Base-by-base conservation (phyloP, 2,329 filamentous ascomycete genomes). In the Fonsecaea monophora region DNA sequence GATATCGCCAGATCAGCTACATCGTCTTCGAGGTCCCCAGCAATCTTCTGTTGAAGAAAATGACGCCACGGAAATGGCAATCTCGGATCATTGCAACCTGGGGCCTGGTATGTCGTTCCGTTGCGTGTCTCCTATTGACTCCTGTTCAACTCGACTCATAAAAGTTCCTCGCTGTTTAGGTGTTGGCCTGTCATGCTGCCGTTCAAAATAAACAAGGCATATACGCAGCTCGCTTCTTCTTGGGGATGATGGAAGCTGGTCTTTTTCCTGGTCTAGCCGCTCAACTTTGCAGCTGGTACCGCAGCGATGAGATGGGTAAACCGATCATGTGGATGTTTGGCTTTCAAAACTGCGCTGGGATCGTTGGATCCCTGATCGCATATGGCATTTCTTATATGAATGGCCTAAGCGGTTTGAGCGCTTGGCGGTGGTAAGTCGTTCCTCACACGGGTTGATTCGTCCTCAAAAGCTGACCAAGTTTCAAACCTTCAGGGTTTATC, bases 221-320 rank as follows among this genome's bases (percentile, higher is more conserved):
- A 1, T 81, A 77, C 58, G 73, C 78, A 0, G 74, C 75, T 21
- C 76, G 81, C 1, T 81, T 82, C 70, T 75, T 82, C 42, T 75
- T 82, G 1, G 81, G 80, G 1, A 70, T 75, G 68, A 77, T 81
- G 65, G 80, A 82, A 66, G 80, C 80, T 32, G 80, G 80, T 6
- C 74, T 79, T 69, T 82, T 82, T 40, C 80, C 80, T 0, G 79
- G 79, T 0, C 72, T 81, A 6, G 76, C 78, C 34, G 77, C 78
- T 1, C 79, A 82, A 42, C 74, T 84, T 10, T 81, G 76, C 21
- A 79, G 78, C 67, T 84, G 82, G 78, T 84, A 84, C 67, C 77
- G 81, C 0, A 79, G 77, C 9, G 81, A 83, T 60, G 80, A 83
- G 66, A 80, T 81, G 71, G 77, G 75, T 0, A 78, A 76, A 55